These are phyloP conservation scores for Mortierella sp. DNA, from an alignment of 371 early-diverging fungal species.

Conservation along the genomic window DNA sequence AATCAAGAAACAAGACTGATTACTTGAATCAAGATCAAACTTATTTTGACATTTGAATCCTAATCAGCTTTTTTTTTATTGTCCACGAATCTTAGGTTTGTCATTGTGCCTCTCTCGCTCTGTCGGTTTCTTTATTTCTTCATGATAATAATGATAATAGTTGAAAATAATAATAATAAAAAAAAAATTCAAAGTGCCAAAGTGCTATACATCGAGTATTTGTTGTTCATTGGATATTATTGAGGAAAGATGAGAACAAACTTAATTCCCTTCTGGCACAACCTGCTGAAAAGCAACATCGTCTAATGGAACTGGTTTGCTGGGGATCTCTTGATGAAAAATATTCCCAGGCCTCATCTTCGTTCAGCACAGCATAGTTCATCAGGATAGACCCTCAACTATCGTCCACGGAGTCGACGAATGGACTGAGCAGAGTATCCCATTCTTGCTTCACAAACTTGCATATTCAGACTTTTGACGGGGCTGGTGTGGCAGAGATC, in stretches of 20 bases:
- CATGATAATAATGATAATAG: neutral
- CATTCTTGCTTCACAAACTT: slow-evolving; percentile 71
- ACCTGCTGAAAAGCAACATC: slow-evolving; percentile 64
- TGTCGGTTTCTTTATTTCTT: neutral
- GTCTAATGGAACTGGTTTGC: slow-evolving; percentile 53
- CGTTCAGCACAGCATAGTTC: slow-evolving; percentile 67
- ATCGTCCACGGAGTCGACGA: slow-evolving; percentile 56
- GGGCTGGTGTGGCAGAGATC: slow-evolving; percentile 82
- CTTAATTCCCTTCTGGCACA: neutral
- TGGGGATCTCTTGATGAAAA: slow-evolving; percentile 44
- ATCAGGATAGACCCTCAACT: slow-evolving; percentile 71
- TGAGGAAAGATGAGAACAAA: neutral
- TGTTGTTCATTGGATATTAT: neutral
- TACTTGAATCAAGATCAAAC: neutral
- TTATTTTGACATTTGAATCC: neutral
- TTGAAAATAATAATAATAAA: too few species aligned
- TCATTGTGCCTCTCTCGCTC: neutral
- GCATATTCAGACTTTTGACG: slow-evolving; percentile 60
- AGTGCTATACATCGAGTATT: neutral
- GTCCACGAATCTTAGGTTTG: neutral
- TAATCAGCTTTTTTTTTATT: neutral
- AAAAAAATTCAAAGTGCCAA: neutral
- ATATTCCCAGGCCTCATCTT: slow-evolving; percentile 58
- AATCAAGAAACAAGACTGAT: neutral
- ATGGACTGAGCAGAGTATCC: slow-evolving; percentile 57